Base-by-base conservation (phyloP, 352 stramenopile genomes). In the Pseudoperonospora humuli region DNA sequence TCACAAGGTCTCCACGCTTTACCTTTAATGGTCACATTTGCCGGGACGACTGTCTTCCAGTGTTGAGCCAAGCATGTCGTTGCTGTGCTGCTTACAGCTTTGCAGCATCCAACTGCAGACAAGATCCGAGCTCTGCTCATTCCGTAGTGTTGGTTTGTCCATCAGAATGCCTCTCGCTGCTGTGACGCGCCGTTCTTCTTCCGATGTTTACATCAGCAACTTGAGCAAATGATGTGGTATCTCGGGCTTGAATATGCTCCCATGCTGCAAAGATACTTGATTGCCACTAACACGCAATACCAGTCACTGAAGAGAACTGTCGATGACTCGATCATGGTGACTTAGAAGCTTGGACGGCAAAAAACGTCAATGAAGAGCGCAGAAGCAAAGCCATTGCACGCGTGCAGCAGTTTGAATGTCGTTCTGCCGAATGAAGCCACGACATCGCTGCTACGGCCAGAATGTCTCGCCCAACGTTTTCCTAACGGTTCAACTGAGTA, bases 21-120 rank as follows among this genome's bases (percentile, higher is more conserved):
- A 69, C 56, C 18, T 71, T 83, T 35, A 80, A 72, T 21, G 86
- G 69, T 41, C 68, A 57, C 76, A 88, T 88, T 33, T 88, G 76
- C 0, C 73, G 59, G 28, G 76, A 13, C 76, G 64, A 46, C 86
- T 84, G 34, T 88, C 86, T 49, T 88, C 76, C 3, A 73, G 76
- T 24, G 73, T 70, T 3, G 76, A 64, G 6, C 72, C 76, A 35
- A 88, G 86, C 36, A 88, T 88, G 45, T 86, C 84, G 67, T 84
- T 86, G 58, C 73, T 85, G 54, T 85, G 81, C 55, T 84, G 70
- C 39, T 84, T 83, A 41, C 76, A 88, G 60, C 86, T 84, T 28
- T 76, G 64, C 35, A 85, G 58, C 76, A 88, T 88, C 76, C 76
- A 88, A 29, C 69, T 58, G 60, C 85, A 88, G 3, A 88, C 68